phyloP scores from a whole-genome alignment of 768 basidiomycete species.

The Serendipita vermifera region DNA sequence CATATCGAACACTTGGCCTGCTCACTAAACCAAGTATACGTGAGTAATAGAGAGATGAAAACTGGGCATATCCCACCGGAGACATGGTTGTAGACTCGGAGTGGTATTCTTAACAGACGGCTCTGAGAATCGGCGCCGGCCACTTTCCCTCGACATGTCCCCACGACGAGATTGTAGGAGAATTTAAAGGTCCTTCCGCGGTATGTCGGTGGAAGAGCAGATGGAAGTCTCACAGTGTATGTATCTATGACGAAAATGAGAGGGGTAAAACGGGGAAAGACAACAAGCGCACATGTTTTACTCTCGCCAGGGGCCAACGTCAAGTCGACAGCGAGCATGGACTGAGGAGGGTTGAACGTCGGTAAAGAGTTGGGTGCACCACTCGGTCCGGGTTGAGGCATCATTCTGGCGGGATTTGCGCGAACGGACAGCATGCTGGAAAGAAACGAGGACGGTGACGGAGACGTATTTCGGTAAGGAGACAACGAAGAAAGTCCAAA shows the following conservation, averaged over 20 bases:
- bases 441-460: background rate
- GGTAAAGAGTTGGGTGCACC: conserved; percentile 49
- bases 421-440: conserved; percentile 26
- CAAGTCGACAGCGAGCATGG: conserved; percentile 84
- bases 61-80: conserved; percentile 37
- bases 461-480: background rate
- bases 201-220: conserved; percentile 80
- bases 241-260: conserved; percentile 56
- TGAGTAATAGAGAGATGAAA: conserved; percentile 26
- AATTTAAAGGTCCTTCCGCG: conserved; percentile 72
- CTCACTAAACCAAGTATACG: conserved; percentile 26
- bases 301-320: conserved; percentile 71
- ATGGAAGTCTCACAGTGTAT: conserved; percentile 64
- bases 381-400: conserved; percentile 20
- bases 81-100: conserved; percentile 82
- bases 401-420: conserved; percentile 13
- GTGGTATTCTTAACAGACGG: conserved; percentile 79
- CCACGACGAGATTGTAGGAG: conserved; percentile 82
- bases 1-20: conserved; percentile 51
- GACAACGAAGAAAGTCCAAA: background rate
- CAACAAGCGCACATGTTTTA: conserved; percentile 51
- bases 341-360: conserved; percentile 71
- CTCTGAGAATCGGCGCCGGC: conserved; percentile 30
- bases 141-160: conserved; percentile 55
- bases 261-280: conserved; percentile 9